Evolutionary conservation across 1,139 yeast genomes (phyloP).

Genomic region (Saccharomyces pastorianus): DNA sequence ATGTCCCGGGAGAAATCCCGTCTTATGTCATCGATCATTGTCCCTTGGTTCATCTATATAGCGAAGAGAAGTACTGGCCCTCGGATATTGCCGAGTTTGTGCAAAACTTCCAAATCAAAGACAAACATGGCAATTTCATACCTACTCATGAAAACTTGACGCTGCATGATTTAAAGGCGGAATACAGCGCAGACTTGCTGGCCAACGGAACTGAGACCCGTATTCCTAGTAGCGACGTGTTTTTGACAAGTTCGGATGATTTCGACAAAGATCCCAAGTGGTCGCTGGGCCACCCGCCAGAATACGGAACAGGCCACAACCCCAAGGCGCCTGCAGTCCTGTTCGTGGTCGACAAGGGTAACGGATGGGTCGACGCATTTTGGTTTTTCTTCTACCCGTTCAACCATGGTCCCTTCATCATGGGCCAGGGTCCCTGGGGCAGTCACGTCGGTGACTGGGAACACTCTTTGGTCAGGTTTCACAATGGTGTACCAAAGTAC

Average conservation of each 20-base stretch:
- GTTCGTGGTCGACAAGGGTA: constrained; percentile 80
- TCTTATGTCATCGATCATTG: constrained; percentile 58
- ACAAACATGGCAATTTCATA: constrained; percentile 25
- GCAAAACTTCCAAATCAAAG: constrained; percentile 42
- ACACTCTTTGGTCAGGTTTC: constrained; percentile 75
- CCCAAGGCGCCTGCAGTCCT: constrained; percentile 69
- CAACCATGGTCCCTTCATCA: constrained; percentile 86
- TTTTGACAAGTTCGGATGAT: constrained; percentile 56
- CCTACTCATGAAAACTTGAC: constrained; percentile 29
- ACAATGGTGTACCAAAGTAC: constrained; percentile 65
- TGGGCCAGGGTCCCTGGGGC: constrained; percentile 95
- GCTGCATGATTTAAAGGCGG: constrained; percentile 19
- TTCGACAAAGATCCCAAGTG: constrained; percentile 63
- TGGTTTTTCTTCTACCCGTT: constrained; percentile 93
- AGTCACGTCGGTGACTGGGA: constrained; percentile 97
- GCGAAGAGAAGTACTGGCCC: constrained; percentile 78
- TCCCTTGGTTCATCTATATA: constrained; percentile 74
- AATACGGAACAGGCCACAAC: constrained; percentile 57
- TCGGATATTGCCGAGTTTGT: constrained; percentile 67
- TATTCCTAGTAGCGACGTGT: constrained; percentile 33
- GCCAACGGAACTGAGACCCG: constrained; percentile 11
- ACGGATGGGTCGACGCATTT: constrained; percentile 76
- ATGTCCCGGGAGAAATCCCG: constrained; percentile 48
- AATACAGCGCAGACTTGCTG: constrained; percentile 15
- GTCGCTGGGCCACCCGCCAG: constrained; percentile 71